Evolutionary conservation across 495 filamentous ascomycete species (phyloP).

Genomic region (Tuber magnatum): DNA sequence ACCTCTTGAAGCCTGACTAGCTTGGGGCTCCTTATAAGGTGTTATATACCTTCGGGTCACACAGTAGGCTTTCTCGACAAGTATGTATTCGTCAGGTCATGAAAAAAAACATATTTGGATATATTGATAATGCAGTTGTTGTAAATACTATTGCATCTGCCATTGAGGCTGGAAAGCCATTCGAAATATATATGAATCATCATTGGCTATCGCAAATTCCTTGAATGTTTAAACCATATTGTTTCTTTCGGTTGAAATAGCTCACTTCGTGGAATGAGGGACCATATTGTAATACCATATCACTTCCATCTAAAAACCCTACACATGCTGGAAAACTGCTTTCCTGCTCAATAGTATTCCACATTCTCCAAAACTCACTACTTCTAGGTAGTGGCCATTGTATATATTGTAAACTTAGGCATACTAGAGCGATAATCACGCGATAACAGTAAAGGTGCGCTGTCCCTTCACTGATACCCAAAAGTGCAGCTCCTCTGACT

Average conservation of each 20-base stretch:
- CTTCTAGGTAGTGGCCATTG: not conserved
- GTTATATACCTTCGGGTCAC: not conserved
- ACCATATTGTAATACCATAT: not conserved
- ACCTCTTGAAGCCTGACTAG: rapidly evolving
- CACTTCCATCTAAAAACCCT: not conserved
- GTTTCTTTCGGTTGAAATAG: not conserved
- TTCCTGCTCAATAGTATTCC: not conserved
- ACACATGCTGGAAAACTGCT: not conserved
- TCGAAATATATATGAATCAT: not conserved
- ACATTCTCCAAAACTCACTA: not conserved
- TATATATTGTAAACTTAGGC: not conserved
- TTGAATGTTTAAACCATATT: not conserved
- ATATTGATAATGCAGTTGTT: too few relatives aligned
- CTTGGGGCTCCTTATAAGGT: not conserved
- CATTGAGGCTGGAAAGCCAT: not conserved
- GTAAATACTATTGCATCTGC: not conserved
- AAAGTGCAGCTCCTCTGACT: not conserved
- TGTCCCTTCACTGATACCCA: not conserved
- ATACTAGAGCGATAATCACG: not conserved
- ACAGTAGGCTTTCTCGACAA: not conserved
- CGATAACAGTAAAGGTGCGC: not conserved
- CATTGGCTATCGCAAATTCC: not conserved
- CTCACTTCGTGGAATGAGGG: not conserved
- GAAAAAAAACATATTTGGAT: not conserved
- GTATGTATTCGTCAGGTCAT: not conserved